Percentiles rank a stretch among this genome's conserved stretches.
These are phyloP conservation scores for Chamaenerion angustifolium DNA, from an alignment of 345 rosid genomes.

Conservation along the genomic window DNA sequence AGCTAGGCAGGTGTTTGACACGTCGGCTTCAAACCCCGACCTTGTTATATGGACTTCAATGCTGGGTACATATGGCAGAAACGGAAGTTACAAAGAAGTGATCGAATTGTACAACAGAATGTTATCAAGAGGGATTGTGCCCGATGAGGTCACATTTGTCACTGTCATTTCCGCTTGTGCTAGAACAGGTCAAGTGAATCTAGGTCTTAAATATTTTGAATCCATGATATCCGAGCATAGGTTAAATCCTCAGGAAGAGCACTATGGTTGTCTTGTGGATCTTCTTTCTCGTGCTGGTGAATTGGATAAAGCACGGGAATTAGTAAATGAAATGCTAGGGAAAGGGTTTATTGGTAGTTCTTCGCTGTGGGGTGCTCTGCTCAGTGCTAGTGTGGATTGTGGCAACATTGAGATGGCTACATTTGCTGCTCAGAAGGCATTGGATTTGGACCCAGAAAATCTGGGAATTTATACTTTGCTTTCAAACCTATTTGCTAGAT, in stretches of 20 bases:
- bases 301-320: constrained; percentile 31
- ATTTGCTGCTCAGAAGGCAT: constrained; percentile 40
- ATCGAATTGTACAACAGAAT: constrained; percentile 25
- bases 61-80: constrained; percentile 33
- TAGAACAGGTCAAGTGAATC: constrained; percentile 40
- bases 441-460: constrained; percentile 36
- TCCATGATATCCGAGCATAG: constrained; percentile 24
- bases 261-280: constrained; percentile 45
- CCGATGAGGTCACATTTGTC: constrained; percentile 40
- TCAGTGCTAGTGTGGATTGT: constrained; percentile 26
- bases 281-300: constrained; percentile 43
- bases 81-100: constrained; percentile 27
- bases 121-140: constrained; percentile 24
- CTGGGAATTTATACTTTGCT: constrained; percentile 29
- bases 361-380: constrained; percentile 51
- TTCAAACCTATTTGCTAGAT: constrained; percentile 38
- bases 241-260: constrained; percentile 32
- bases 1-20: constrained; percentile 28
- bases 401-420: constrained; percentile 35
- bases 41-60: constrained; percentile 53
- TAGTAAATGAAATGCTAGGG: constrained; percentile 26
- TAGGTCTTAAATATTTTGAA: constrained; percentile 34
- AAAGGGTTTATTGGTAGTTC: constrained; percentile 17
- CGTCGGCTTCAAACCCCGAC: constrained; percentile 23
- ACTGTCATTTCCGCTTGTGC: constrained; percentile 46